Conservation (phyloP, 805 yeast genomes). For the Cyberlindnera meyerae region DNA sequence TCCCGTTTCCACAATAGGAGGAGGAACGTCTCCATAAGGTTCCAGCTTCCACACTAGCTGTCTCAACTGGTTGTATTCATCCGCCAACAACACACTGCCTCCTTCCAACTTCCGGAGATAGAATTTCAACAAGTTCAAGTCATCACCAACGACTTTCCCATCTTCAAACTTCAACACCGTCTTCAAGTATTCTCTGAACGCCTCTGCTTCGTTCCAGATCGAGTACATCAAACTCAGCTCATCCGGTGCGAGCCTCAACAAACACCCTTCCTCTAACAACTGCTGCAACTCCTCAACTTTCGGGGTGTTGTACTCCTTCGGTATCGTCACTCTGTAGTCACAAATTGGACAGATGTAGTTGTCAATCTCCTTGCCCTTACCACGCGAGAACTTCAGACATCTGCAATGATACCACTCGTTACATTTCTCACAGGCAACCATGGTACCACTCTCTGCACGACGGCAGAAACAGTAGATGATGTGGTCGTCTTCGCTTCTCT, state of each 20-base stretch:
- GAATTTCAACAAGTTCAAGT: constrained; percentile 32
- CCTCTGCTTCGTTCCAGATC: constrained; percentile 15
- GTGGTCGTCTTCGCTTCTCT: constrained; percentile 15
- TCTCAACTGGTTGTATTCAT: constrained; percentile 31
- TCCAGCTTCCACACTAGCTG: constrained; percentile 23
- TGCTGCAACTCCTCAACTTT: constrained; percentile 29
- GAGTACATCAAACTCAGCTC: constrained; percentile 26
- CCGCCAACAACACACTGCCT: constrained; percentile 29
- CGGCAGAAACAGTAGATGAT: constrained; percentile 57
- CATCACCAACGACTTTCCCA: constrained; percentile 18
- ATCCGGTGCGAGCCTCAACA: constrained; percentile 30
- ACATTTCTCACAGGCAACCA: constrained; percentile 69
- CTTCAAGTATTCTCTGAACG: constrained; percentile 21
- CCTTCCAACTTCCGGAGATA: constrained; percentile 47
- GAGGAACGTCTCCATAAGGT: constrained; percentile 27
- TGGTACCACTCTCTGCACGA: constrained; percentile 51
- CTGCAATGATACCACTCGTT: constrained; percentile 66
- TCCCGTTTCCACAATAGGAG: constrained; percentile 23
- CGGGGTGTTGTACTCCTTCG: constrained; percentile 31
- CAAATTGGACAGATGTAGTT: constrained; percentile 54
- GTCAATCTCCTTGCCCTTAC: constrained; percentile 27
- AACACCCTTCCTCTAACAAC: constrained; percentile 26
- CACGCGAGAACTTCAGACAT: constrained; percentile 44
- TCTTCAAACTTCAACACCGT: constrained; percentile 14
- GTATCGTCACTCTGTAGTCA: constrained; percentile 32